phyloP scores from a whole-genome alignment of 2,329 filamentous ascomycete species.

The Aaosphaeria pasadenensis region DNA sequence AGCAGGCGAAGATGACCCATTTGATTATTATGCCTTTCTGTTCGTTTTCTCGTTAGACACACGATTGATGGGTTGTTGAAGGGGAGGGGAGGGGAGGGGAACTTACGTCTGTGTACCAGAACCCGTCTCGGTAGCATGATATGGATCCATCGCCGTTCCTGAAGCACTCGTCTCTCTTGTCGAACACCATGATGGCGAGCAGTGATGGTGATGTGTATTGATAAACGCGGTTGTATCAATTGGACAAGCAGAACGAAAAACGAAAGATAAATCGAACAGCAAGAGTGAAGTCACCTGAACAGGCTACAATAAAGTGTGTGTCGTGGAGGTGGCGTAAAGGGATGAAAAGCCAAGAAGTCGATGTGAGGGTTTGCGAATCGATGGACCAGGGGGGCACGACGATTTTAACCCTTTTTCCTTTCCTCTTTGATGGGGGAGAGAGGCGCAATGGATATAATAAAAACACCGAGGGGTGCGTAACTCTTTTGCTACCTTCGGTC shows the following conservation, averaged over 20 bases:
- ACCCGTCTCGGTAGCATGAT: slow-evolving; percentile 28
- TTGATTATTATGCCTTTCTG: slow-evolving; percentile 66
- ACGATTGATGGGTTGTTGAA: neutral
- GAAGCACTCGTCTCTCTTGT: slow-evolving; percentile 27
- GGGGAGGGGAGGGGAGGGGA: neutral
- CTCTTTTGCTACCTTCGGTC: no score
- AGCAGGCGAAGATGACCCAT: slow-evolving; percentile 64
- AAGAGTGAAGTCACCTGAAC: no score
- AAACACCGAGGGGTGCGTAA: no score
- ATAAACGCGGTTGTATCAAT: neutral
- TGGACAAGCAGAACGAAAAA: neutral
- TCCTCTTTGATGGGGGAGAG: no score
- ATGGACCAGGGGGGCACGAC: no score
- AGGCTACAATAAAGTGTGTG: no score
- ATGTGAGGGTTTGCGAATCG: no score
- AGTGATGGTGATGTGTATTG: neutral
- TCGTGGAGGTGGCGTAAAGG: no score
- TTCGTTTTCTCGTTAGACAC: neutral
- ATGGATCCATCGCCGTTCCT: slow-evolving; percentile 21
- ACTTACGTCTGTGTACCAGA: slow-evolving; percentile 33
- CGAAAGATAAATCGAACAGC: no score
- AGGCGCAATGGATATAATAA: no score
- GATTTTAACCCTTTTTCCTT: no score
- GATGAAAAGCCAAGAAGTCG: no score
- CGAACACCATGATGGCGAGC: slow-evolving; percentile 18